Conservation (phyloP, 1,284 basidiomycete genomes). For the Naganishia sp. region DNA sequence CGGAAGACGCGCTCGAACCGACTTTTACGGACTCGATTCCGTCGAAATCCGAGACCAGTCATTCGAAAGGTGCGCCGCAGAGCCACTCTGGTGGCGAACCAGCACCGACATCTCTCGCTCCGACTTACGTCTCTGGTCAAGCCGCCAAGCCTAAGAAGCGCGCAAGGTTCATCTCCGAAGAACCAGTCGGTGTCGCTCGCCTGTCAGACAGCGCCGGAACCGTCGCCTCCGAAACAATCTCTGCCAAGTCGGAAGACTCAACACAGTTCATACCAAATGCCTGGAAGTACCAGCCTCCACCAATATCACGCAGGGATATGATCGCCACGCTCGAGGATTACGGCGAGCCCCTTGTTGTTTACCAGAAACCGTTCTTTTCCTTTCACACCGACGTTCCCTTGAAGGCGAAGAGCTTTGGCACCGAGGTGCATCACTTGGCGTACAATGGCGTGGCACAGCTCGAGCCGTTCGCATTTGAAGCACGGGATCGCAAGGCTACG, state of each 20-base stretch:
- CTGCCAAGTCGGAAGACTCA: constrained; percentile 27
- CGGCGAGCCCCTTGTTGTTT: constrained; percentile 65
- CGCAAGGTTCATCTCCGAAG: constrained; percentile 28
- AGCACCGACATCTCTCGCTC: not conserved
- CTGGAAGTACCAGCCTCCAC: constrained; percentile 60
- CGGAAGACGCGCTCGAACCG: constrained; percentile 19
- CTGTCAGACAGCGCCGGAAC: constrained; percentile 7
- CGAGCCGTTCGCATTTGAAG: constrained; percentile 6
- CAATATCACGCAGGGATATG: constrained; percentile 62
- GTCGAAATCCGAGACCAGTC: not conserved
- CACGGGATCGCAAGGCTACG: not conserved
- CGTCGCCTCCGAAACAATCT: constrained; percentile 7
- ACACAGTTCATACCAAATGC: constrained; percentile 30
- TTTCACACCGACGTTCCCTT: constrained; percentile 68
- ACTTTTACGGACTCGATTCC: constrained; percentile 14
- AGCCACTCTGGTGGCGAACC: not conserved
- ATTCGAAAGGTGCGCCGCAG: not conserved
- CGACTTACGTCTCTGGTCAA: constrained; percentile 37
- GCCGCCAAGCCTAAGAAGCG: constrained; percentile 35
- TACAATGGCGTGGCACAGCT: constrained; percentile 13
- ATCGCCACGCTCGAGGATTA: constrained; percentile 59
- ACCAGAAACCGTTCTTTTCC: constrained; percentile 77
- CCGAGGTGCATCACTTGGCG: constrained; percentile 24
- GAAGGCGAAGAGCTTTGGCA: constrained; percentile 49
- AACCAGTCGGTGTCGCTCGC: not conserved